Percentiles rank a stretch among this genome's conserved stretches.
These are phyloP conservation scores for Neonectria neomacrospora DNA, from an alignment of 2,329 filamentous ascomycete genomes.

Conservation along the genomic window DNA sequence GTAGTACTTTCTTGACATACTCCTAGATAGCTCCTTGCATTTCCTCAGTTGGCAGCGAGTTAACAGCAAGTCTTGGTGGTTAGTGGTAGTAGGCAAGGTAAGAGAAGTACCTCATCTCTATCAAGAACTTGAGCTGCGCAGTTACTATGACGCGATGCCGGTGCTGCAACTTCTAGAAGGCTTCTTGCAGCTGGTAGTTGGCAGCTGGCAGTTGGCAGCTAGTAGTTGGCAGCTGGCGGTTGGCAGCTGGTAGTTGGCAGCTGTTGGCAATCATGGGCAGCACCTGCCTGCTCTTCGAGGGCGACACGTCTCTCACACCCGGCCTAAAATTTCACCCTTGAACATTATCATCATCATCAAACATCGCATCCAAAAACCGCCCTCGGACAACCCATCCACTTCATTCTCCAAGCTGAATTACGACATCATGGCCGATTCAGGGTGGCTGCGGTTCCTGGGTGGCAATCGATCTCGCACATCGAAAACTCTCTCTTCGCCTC, in stretches of 20 bases:
- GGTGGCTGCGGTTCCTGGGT: constrained; percentile 42
- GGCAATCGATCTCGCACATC: constrained; percentile 39
- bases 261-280: background rate
- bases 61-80: too few relatives aligned
- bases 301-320: background rate
- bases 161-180: too few relatives aligned
- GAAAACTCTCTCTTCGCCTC: constrained; percentile 32
- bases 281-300: background rate
- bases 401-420: background rate
- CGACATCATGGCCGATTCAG: constrained; percentile 36
- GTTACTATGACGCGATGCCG: too few relatives aligned
- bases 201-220: background rate
- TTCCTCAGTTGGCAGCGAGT: too few relatives aligned
- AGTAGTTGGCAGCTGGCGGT: background rate
- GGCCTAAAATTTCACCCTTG: background rate
- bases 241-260: background rate
- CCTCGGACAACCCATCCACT: background rate
- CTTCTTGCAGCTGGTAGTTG: background rate
- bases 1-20: too few relatives aligned
- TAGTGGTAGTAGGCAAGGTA: too few relatives aligned
- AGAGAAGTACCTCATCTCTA: too few relatives aligned
- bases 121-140: too few relatives aligned
- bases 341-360: background rate
- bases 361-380: background rate
- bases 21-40: too few relatives aligned